phyloP scores from a whole-genome alignment of 73 alveolate genomes.

The Diophrys sp. region DNA sequence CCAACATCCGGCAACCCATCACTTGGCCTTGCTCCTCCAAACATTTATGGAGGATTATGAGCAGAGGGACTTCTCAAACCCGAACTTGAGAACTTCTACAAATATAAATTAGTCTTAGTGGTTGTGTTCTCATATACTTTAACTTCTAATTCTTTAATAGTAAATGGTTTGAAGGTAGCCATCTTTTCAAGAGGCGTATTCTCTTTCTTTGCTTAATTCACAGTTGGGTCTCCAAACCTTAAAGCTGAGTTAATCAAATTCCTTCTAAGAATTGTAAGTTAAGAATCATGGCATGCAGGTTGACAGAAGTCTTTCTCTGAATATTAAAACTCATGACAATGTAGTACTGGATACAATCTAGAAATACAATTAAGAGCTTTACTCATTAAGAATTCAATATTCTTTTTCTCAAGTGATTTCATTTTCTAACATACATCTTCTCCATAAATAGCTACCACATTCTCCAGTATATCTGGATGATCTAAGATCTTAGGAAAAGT shows the following conservation, averaged over 20 bases:
- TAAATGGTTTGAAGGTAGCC: conserved; percentile 57
- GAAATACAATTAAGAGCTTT: conserved; percentile 15
- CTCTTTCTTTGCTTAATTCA: conserved; percentile 6
- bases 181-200: conserved; percentile 42
- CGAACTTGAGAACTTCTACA: not conserved
- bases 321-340: conserved; percentile 39
- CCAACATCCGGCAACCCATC: too few species aligned
- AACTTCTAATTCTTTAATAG: conserved; percentile 41
- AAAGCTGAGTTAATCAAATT: conserved; percentile 36
- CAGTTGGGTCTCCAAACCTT: conserved; percentile 20
- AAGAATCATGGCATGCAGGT: conserved; percentile 38
- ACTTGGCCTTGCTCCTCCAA: too few species aligned
- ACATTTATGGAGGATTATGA: not conserved
- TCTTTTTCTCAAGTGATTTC: conserved; percentile 6
- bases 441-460: conserved; percentile 26
- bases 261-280: conserved; percentile 18
- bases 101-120: not conserved
- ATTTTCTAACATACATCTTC: conserved; percentile 21
- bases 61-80: not conserved
- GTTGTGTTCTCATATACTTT: conserved; percentile 1
- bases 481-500: conserved; percentile 60
- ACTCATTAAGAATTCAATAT: conserved; percentile 21
- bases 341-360: conserved; percentile 50
- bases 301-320: conserved; percentile 12
- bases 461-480: conserved; percentile 51